Base-by-base conservation (phyloP, 2,329 filamentous ascomycete genomes). In the Aspergillus hortae region DNA sequence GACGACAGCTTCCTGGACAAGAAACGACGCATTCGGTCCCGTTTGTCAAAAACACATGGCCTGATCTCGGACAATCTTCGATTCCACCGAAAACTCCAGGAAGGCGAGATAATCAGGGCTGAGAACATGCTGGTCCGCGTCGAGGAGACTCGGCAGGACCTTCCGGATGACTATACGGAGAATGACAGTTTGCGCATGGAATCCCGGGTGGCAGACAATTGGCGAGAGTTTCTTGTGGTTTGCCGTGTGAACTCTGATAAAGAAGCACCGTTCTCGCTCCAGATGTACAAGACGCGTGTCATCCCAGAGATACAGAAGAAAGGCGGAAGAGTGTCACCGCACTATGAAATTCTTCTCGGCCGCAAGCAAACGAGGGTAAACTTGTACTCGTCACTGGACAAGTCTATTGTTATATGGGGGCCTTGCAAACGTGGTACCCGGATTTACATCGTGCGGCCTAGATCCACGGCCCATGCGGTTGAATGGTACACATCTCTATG, bases 401-500 rank as follows among this genome's bases (percentile, higher is more conserved):
- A 88, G 65, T 85, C 84, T 1, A 73, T 87, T 15, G 85, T 84
- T 9, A 70, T 87, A 9, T 87, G 84, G 77, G 74, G 79, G 30
- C 79, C 80, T 3, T 72, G 74, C 53, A 77, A 75, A 49, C 70
- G 67, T 15, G 78, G 82, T 3, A 84, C 81, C 1, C 75, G 76
- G 32, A 85, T 88, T 48, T 81, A 80, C 56, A 83, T 87, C 54
- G 77, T 88, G 67, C 78, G 82, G 27, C 78, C 84, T 5, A 78
- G 80, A 11, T 85, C 84, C 15, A 76, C 78, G 2, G 80, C 82
- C 5, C 81, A 81, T 59, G 81, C 83, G 6, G 80, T 85, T 9
- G 85, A 88, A 63, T 88, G 85, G 85, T 87, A 84, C 62, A 86
- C 84, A 0, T 87, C 87, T 56, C 71, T 88, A 12, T 75, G 79